Conservation (phyloP, 495 filamentous ascomycete species). For the Lasiosphaeria ovina region DNA sequence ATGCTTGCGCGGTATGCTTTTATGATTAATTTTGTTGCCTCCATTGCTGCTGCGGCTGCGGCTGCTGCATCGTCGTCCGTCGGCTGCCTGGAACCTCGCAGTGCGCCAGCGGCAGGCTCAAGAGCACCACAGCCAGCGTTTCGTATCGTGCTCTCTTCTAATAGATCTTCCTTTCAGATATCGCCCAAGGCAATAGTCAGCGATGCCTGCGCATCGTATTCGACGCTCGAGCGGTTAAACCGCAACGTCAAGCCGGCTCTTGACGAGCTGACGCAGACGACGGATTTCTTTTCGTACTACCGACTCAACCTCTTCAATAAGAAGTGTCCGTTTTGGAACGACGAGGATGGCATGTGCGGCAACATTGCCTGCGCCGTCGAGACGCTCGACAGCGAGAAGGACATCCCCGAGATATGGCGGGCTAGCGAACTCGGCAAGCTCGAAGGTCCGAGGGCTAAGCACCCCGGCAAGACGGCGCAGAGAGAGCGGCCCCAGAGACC, state of each 20-base stretch:
- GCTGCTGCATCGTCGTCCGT: slow-evolving; percentile 9
- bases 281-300: slow-evolving; percentile 98
- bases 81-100: background rate
- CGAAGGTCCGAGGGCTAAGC: slow-evolving; percentile 84
- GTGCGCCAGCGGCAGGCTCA: slow-evolving; percentile 22
- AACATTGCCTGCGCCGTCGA: slow-evolving; percentile 98
- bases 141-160: slow-evolving; percentile 28
- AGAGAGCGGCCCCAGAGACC: slow-evolving; percentile 67
- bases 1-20: slow-evolving; percentile 49
- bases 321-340: slow-evolving; percentile 93
- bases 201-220: slow-evolving; percentile 91
- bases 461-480: slow-evolving; percentile 74
- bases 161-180: slow-evolving; percentile 46
- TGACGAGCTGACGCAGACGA: slow-evolving; percentile 74
- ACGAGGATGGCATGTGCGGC: slow-evolving; percentile 90
- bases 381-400: slow-evolving; percentile 90
- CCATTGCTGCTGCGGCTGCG: slow-evolving; percentile 4
- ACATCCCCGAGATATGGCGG: slow-evolving; percentile 89
- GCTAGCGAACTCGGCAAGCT: slow-evolving; percentile 89
- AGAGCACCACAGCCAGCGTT: slow-evolving; percentile 1
- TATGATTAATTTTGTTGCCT: slow-evolving; percentile 24
- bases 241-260: slow-evolving; percentile 74
- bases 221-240: slow-evolving; percentile 82
- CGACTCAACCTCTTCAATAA: slow-evolving; percentile 95
- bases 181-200: slow-evolving; percentile 61